phyloP scores from a whole-genome alignment of 2,329 filamentous ascomycete species.

The Penicillium polonicum region DNA sequence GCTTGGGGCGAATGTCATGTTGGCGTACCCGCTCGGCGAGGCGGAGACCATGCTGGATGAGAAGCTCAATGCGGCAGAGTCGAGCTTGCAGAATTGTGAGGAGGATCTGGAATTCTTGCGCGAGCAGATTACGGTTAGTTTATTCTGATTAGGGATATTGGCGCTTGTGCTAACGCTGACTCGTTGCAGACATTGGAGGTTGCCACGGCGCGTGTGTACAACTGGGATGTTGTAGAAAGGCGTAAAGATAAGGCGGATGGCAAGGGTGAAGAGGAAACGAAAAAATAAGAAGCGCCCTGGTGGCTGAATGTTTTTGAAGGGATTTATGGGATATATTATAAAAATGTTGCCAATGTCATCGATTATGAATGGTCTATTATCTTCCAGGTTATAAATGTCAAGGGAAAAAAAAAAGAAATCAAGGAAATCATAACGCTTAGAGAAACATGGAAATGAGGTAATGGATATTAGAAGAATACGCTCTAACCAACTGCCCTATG shows the following conservation, averaged over 20 bases:
- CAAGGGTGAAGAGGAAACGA: constrained; percentile 51
- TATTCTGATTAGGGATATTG: background rate
- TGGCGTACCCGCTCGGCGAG: constrained; percentile 87
- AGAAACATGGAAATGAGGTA: background rate
- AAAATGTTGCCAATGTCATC: constrained; percentile 4
- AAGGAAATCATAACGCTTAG: background rate
- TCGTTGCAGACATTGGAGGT: constrained; percentile 89
- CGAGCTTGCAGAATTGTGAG: constrained; percentile 81
- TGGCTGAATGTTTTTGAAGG: constrained; percentile 1
- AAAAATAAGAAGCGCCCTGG: constrained; percentile 26
- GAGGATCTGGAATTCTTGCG: constrained; percentile 94
- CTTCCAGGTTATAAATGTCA: background rate
- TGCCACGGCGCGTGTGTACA: constrained; percentile 94
- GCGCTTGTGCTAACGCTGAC: constrained; percentile 4
- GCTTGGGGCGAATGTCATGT: constrained; percentile 98
- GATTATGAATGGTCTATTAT: constrained; percentile 2
- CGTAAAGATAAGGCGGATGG: constrained; percentile 75
- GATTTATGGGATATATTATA: constrained; percentile 8
- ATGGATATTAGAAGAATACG: constrained; percentile 5
- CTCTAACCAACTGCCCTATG: background rate
- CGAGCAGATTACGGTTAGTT: constrained; percentile 87
- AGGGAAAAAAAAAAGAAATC: background rate
- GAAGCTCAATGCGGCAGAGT: constrained; percentile 76
- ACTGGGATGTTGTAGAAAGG: constrained; percentile 97
- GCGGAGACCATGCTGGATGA: constrained; percentile 74